A percentile compares a stretch with the other conserved stretches of the same genome.
phyloP scores from a whole-genome alignment of 2,329 filamentous ascomycete species.

The Blastomyces gilchristii region DNA sequence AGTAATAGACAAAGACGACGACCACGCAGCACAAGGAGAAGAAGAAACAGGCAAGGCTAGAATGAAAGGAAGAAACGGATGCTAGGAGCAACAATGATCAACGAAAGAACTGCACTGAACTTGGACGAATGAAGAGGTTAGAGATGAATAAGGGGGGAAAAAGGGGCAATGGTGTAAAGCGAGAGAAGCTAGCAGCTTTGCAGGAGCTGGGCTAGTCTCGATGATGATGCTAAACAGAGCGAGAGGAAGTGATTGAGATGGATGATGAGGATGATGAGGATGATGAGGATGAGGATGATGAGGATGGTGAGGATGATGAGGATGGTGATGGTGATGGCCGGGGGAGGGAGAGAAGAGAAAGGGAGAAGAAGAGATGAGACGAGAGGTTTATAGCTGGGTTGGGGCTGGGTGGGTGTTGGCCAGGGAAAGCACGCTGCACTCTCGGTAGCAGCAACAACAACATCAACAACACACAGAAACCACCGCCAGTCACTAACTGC shows the following conservation, averaged over 20 bases:
- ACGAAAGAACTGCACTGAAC: not conserved
- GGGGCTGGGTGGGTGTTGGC: not conserved
- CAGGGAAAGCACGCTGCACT: not conserved
- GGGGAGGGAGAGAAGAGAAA: slow-evolving; percentile 6
- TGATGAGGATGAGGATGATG: slow-evolving; percentile 15
- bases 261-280: slow-evolving; percentile 16
- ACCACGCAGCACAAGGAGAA: slow-evolving; percentile 21
- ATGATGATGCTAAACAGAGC: slow-evolving; percentile 18
- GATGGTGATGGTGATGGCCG: slow-evolving; percentile 8
- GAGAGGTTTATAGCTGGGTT: slow-evolving; percentile 8
- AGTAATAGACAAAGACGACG: slow-evolving; percentile 13
- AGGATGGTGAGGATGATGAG: slow-evolving; percentile 5
- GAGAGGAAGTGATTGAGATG: slow-evolving; percentile 17
- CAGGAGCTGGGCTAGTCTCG: not conserved
- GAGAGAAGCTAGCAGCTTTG: slow-evolving; percentile 21
- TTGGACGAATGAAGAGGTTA: slow-evolving; percentile 15
- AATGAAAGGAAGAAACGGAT: slow-evolving; percentile 46
- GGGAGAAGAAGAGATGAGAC: slow-evolving; percentile 14
- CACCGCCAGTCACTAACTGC: not conserved
- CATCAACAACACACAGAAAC: slow-evolving; percentile 2
- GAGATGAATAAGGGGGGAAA: slow-evolving; percentile 45
- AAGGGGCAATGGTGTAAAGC: slow-evolving; percentile 42
- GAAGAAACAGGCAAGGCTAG: not conserved
- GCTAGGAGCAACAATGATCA: slow-evolving; percentile 42
- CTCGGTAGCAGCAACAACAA: not conserved